phyloP scores from a whole-genome alignment of 108 stramenopile genomes.

The Pseudonitzschia multistriata region DNA sequence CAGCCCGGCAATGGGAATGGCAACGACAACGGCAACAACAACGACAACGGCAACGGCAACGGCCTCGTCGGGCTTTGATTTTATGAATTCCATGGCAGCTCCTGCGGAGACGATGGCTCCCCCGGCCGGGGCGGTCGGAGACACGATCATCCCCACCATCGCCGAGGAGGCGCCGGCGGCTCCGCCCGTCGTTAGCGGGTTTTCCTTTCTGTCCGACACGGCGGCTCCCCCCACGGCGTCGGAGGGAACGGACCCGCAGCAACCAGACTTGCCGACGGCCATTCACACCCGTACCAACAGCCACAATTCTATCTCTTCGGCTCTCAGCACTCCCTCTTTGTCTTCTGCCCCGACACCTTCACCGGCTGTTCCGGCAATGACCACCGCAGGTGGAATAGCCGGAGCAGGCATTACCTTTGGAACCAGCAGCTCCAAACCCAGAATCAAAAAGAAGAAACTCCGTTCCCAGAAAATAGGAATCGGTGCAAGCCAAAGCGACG shows the following conservation, averaged over 20 bases:
- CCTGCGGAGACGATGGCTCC: constrained; percentile 16
- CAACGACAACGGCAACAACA: no score
- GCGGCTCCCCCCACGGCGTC: constrained; percentile 9
- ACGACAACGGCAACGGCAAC: constrained; percentile 9
- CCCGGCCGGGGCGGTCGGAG: constrained; percentile 3
- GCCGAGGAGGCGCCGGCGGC: constrained; percentile 12
- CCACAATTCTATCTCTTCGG: constrained; percentile 13
- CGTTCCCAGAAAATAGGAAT: constrained; percentile 28
- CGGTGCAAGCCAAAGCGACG: constrained; percentile 11
- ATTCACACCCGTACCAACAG: constrained; percentile 9
- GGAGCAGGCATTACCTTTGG: constrained; percentile 45
- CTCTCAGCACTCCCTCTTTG: constrained; percentile 12
- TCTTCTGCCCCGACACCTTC: neutral
- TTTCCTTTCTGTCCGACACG: constrained; percentile 16
- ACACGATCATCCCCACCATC: constrained; percentile 3
- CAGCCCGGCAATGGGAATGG: no score
- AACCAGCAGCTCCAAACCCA: constrained; percentile 15
- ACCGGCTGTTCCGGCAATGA: neutral
- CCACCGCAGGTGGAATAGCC: constrained; percentile 14
- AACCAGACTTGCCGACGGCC: neutral
- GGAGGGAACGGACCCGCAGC: constrained; percentile 7
- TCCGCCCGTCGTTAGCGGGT: neutral
- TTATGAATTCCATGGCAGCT: constrained; percentile 38
- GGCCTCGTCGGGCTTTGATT: constrained; percentile 25
- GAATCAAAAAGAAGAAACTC: constrained; percentile 43